Evolutionary conservation across 345 rosid genomes (phyloP).

Genomic region (Schrenkiella parvula): DNA sequence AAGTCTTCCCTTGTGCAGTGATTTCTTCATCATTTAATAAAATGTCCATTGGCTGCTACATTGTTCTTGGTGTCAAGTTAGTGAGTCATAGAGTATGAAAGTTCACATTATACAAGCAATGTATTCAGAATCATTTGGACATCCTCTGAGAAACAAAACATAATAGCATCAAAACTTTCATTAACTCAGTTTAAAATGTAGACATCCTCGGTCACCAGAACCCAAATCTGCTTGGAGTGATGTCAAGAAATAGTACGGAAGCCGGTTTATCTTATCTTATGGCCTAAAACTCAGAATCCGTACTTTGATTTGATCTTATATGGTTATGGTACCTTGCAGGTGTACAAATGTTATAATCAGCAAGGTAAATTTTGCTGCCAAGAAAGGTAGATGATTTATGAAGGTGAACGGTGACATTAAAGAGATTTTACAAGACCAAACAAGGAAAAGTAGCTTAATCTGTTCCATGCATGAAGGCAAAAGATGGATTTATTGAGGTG

Average conservation of each 20-base stretch:
- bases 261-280: neutral
- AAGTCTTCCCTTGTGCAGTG: neutral
- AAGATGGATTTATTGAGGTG: slow-evolving; percentile 25
- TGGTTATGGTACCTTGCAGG: slow-evolving; percentile 1
- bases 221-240: neutral
- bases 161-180: neutral
- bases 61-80: slow-evolving; percentile 19
- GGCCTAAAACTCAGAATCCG: neutral
- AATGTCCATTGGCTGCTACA: slow-evolving; percentile 11
- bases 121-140: neutral
- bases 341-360: slow-evolving; percentile 1
- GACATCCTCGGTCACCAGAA: neutral
- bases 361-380: slow-evolving; percentile 10
- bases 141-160: slow-evolving; percentile 5
- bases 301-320: neutral
- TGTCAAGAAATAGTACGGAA: neutral
- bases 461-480: slow-evolving; percentile 17
- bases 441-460: slow-evolving; percentile 12
- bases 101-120: neutral
- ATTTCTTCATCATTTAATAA: slow-evolving; percentile 13
- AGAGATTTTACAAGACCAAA: slow-evolving; percentile 30
- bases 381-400: slow-evolving; percentile 33
- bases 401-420: slow-evolving; percentile 27
- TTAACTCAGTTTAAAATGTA: neutral
- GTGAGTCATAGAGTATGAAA: neutral